Evolutionary conservation across 176 grass and related monocot species (phyloP), one percentile per base, ranked within the genome.

Genomic region (Triticum timopheevii): DNA sequence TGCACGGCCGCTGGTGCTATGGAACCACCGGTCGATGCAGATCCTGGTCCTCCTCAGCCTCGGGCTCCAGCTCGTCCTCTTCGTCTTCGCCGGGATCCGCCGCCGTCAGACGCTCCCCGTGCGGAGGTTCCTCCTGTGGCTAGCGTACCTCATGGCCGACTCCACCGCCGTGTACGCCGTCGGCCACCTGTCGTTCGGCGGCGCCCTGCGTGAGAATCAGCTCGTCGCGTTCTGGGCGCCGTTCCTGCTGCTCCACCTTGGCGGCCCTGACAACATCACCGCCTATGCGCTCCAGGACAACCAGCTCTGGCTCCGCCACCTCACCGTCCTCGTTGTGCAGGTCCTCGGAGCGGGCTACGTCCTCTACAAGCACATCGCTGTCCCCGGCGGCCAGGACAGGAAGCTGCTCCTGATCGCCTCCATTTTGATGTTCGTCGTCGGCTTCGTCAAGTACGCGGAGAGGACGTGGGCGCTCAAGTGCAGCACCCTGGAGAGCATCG

Each of bases 341-440:
- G 73, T 76, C 1, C 73, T 76, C 8, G 73, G 73, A 0, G 44
- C 73, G 9, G 73, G 42, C 42, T 76, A 76, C 7, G 73, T 76
- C 44, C 7, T 76, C 15, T 0, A 75, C 0, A 75, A 75, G 23
- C 44, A 75, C 70, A 44, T 25, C n/a, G 22, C 6, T 0, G 0
- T 25, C 0, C 0, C 39, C 0, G 7, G 6, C 40, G 34, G 22
- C 0, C 0, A 39, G 0, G 10, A 39, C 5, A 0, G 13, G 23
- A 16, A 19, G 0, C 0, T 76, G 0, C 73, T 76, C 42, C 24
- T 7, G 42, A 0, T 30, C 24, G 42, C 72, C 72, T 17, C 72
- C 42, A 5, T 50, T 0, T 0, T 75, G 0, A 75, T 75, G 72
- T 75, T 75, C 72, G 42, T 0, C 13, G 12, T 49, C 24, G 42